Base-by-base conservation (phyloP, 495 filamentous ascomycete genomes). In the Cetradonia linearis region DNA sequence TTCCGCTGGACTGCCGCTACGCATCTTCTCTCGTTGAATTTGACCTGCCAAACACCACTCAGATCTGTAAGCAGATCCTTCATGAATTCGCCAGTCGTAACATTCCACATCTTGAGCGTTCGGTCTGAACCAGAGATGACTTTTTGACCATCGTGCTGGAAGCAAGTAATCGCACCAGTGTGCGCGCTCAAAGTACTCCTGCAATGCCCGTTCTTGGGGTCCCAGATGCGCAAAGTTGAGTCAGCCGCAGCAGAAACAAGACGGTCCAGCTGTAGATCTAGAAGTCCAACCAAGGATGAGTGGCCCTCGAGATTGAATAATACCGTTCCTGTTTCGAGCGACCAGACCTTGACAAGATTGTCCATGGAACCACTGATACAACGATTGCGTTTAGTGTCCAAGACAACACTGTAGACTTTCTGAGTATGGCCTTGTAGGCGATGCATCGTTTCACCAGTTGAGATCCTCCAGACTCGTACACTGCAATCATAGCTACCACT, bases 301-400 rank as follows among this genome's bases (percentile, higher is more conserved):
- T 97, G 91, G 38, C 93, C 91, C 71, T 97, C 93, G 2, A 99
- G 81, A 37, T 89, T 97, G 71, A 92, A 87, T 10, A 97, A 74
- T 56, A 88, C 84, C 2, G 84, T 74, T 1, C 93, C 93, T 36
- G 86, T 93, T 42, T 91, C 86, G n/a, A 99, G 77, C 20, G 91
- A 95, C 93, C 93, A 99, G 30, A 99, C 89, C 74, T 97, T 97
- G 65, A 99, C 92, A 65, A 88, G 77, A 67, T 93, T 95, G 65
- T 99, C 93, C 93, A 99, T 99, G 14, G 91, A 95, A 42, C 93
- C 93, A 67, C 90, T 96, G 69, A 99, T 97, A 72, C 93, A 99
- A 47, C 90, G 86, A 63, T 92, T 95, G 57, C 93, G 85, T 66
- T 88, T 85, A 63, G 88, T 86, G 69, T 99, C 93, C 40, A 97